Evolutionary conservation across 305 asterid genomes (phyloP), one percentile per base, ranked within the genome.

Genomic region (Salvia sclarea): DNA sequence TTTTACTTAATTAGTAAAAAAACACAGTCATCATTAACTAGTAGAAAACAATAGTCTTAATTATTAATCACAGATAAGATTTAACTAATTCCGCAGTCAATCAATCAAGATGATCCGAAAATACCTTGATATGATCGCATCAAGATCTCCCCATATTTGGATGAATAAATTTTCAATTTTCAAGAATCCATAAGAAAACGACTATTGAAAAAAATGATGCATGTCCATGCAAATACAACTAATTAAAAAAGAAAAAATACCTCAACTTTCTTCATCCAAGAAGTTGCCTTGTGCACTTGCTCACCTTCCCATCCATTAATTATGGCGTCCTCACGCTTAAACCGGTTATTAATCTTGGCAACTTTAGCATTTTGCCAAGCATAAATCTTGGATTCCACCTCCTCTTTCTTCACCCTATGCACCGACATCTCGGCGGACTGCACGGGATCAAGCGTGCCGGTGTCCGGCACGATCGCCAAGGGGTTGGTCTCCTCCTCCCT

Each of bases 181-280:
- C 64, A 31, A 33, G 8, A 33, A 8, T 2, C 18, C 8, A 8
- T 8, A 30, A 2, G 5, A 14, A 6, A 56, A 0, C 1, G 20
- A n/a, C n/a, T n/a, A n/a, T n/a, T n/a, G n/a, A n/a, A n/a, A n/a
- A n/a, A n/a, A n/a, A n/a, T n/a, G n/a, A n/a, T n/a, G n/a, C n/a
- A 28, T 14, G 1, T 61, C 52, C 66, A 61, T 61, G 55, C 48
- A 59, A 17, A 10, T 8, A 31, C n/a, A n/a, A n/a, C 4, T 16
- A 6, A 66, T 38, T 37, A 20, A 55, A 4, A 0, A 74, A 64
- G 41, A 38, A 17, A 17, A 20, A 25, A 21, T 82, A 94, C 99
- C 97, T 94, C 98, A 45, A 91, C 70, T 82, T 94, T 94, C 90
- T 94, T 94, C 96, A 94, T 94, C 95, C 93, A 81, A 8, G 96